Evolutionary conservation across 306 rosid genomes (phyloP), one percentile per base, ranked within the genome.

Genomic region (Geum urbanum): DNA sequence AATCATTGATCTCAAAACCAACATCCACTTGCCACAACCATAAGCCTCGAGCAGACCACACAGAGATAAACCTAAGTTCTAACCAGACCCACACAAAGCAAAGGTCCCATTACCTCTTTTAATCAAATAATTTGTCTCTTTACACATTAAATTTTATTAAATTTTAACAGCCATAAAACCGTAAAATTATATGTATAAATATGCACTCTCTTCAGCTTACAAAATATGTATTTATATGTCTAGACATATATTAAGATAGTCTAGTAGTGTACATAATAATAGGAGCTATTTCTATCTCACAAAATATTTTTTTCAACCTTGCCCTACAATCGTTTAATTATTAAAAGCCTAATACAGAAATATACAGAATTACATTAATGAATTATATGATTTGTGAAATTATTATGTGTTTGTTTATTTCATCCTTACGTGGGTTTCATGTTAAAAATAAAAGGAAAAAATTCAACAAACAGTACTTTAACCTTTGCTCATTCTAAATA

Each of bases 71-170:
- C 27, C 27, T 24, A 24, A 24, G 27, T 70, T 39, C 24, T 2
- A 32, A 70, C 32, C 5, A 14, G 66, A 53, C 71, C 71, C 19
- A 56, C 67, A 27, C 19, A 67, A 63, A 43, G 46, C 19, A 57
- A 58, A 58, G 76, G 39, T n/a, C 79, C 74, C 72, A 67, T 9
- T 20, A 24, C 62, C 39, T 70, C n/a, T 55, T 55, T 39, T 10
- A 50, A 46, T 13, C 8, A n/a, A 32, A 32, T 49, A 32, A 52
- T 67, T 43, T 41, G 45, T 44, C 66, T 56, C 18, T 56, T 57
- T 43, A 45, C 20, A 46, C 24, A 43, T 54, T 11, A 14, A 5
- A 44, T 54, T 70, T 20, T 6, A 18, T 40, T 40, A 8, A 50
- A 11, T 11, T 27, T 24, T 8, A 48, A 32, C 63, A 58, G 15